Percentiles rank a stretch among this genome's conserved stretches.
Evolutionary conservation across 306 rosid species (phyloP).

Genomic region (Rubus idaeus): DNA sequence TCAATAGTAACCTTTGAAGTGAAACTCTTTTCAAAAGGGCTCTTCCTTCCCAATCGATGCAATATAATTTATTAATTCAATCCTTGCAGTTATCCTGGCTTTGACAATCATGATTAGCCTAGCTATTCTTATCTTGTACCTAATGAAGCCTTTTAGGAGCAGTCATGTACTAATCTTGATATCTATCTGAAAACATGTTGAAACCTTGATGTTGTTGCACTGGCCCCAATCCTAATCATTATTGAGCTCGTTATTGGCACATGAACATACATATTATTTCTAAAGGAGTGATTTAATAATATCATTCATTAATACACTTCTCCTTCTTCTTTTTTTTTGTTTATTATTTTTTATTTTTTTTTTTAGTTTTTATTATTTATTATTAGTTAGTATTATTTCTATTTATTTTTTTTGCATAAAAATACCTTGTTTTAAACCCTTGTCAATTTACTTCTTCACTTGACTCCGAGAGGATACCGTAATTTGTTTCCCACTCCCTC

Average conservation of each 20-base stretch:
- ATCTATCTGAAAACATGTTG: background rate
- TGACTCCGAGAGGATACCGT: too few species aligned
- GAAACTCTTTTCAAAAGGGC: background rate
- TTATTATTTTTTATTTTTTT: too few species aligned
- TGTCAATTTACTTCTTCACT: too few species aligned
- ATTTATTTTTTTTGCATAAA: too few species aligned
- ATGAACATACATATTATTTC: constrained; percentile 4
- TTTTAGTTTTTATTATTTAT: too few species aligned
- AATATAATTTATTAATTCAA: background rate
- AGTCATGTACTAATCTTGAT: background rate
- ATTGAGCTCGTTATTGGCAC: background rate
- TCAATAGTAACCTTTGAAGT: background rate
- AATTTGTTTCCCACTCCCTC: too few species aligned
- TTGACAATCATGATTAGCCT: background rate
- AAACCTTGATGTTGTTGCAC: background rate
- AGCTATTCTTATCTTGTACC: background rate
- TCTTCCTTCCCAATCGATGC: background rate
- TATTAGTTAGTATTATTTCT: too few species aligned
- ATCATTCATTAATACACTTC: background rate
- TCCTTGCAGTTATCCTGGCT: background rate
- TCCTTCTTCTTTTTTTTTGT: too few species aligned
- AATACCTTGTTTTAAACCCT: too few species aligned
- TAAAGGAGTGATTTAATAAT: too few species aligned
- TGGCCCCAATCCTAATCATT: background rate
- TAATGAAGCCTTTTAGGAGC: constrained; percentile 1